These are phyloP conservation scores for Penicillium sp. DNA, from an alignment of 2,329 filamentous ascomycete genomes.

Conservation along the genomic window DNA sequence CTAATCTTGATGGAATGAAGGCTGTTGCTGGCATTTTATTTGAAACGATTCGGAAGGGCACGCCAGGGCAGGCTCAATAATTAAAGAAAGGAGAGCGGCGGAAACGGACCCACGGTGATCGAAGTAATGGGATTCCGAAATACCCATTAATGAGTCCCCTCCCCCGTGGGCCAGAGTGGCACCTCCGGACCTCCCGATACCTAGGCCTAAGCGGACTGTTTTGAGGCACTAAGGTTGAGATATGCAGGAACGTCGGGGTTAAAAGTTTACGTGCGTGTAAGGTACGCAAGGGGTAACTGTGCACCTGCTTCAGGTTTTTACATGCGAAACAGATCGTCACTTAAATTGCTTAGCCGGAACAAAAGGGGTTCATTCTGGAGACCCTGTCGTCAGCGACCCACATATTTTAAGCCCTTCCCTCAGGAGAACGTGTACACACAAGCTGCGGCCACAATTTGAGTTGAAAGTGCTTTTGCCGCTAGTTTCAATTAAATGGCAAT, in stretches of 20 bases:
- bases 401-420: background rate
- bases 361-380: background rate
- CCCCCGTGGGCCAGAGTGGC: background rate
- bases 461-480: background rate
- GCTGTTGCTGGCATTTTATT: constrained; percentile 9
- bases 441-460: background rate
- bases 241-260: background rate
- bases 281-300: background rate
- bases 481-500: background rate
- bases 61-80: background rate
- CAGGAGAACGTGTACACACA: background rate
- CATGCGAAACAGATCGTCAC: constrained; percentile 1
- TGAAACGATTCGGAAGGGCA: background rate
- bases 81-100: background rate
- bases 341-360: background rate
- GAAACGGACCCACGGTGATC: background rate
- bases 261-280: background rate
- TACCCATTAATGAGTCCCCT: background rate
- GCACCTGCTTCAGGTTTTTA: background rate
- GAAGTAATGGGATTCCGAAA: background rate
- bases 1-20: constrained; percentile 16
- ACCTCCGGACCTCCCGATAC: too few relatives aligned
- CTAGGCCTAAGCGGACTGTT: background rate
- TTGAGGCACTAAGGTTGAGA: background rate
- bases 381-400: background rate